Evolutionary conservation across 352 stramenopile species (phyloP).

Genomic region (Globisporangium solare): DNA sequence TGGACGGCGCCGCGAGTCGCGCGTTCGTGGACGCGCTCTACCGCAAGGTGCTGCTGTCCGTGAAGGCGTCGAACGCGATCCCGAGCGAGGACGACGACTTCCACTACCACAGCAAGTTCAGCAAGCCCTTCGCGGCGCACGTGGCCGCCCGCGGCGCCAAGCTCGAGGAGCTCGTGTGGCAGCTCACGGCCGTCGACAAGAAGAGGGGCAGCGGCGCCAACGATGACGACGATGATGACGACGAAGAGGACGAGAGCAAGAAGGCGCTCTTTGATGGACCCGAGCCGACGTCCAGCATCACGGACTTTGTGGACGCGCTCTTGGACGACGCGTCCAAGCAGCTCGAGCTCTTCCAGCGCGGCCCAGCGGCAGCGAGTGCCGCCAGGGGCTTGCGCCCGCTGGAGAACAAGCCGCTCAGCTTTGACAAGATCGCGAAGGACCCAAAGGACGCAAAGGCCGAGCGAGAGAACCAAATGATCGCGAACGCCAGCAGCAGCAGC

Average conservation of each 20-base stretch:
- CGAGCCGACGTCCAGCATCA: conserved; percentile 68
- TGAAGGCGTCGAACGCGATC: conserved; percentile 81
- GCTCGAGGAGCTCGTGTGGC: conserved; percentile 43
- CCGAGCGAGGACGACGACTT: conserved; percentile 80
- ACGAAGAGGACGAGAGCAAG: conserved; percentile 32
- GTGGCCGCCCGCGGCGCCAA: conserved; percentile 32
- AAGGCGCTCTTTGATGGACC: conserved; percentile 68
- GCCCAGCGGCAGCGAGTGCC: conserved; percentile 12
- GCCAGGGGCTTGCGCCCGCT: conserved; percentile 20
- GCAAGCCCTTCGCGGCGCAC: conserved; percentile 38
- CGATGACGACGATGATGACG: conserved; percentile 30
- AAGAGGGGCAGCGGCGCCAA: conserved; percentile 18
- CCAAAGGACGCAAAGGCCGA: conserved; percentile 13
- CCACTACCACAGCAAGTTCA: conserved; percentile 81
- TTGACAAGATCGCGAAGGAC: conserved; percentile 39
- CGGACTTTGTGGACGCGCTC: conserved; percentile 75
- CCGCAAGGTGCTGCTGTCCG: conserved; percentile 65
- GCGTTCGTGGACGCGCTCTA: conserved; percentile 63
- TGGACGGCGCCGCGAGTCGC: conserved; percentile 13
- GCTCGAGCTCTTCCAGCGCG: conserved; percentile 51
- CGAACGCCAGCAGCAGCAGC: conserved; percentile 13
- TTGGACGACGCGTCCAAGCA: conserved; percentile 80
- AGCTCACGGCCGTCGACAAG: conserved; percentile 32
- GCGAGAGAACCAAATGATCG: neutral
- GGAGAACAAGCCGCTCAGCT: conserved; percentile 66